Percentiles rank a stretch among this genome's conserved stretches.
phyloP scores from a whole-genome alignment of 2,329 filamentous ascomycete species.

The Phoma sp. region DNA sequence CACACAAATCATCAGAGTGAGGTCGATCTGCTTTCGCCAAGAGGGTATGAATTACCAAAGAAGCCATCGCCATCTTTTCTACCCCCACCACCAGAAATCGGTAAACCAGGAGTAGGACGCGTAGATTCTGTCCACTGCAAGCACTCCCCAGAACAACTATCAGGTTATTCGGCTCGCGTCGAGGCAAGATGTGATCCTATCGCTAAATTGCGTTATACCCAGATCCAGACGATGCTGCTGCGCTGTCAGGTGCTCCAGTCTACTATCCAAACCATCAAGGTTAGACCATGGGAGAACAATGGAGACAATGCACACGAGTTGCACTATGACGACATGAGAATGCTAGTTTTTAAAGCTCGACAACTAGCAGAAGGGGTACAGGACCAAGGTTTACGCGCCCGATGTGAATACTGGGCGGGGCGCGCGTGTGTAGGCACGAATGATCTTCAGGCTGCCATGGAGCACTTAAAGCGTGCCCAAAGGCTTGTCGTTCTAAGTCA shows the following conservation, averaged over 20 bases:
- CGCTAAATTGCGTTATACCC: slow-evolving; percentile 1
- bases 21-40: neutral
- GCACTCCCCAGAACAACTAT: neutral
- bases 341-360: slow-evolving; percentile 20
- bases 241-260: slow-evolving; percentile 24
- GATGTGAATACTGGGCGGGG: slow-evolving; percentile 32
- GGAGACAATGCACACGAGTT: too few relatives aligned
- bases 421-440: slow-evolving; percentile 17
- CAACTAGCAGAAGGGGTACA: slow-evolving; percentile 16
- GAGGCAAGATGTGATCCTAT: neutral
- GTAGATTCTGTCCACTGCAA: neutral
- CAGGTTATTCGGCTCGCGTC: neutral
- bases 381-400: slow-evolving; percentile 21
- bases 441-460: neutral
- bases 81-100: too few relatives aligned
- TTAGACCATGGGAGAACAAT: neutral
- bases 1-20: neutral
- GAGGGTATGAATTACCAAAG: neutral
- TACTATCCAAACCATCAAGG: slow-evolving; percentile 2
- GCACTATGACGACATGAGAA: neutral
- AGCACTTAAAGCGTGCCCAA: neutral
- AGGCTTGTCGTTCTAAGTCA: too few relatives aligned
- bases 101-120: neutral
- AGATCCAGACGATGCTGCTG: slow-evolving; percentile 18
- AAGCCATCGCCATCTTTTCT: neutral